These are phyloP conservation scores for Astrothelium subdiscretum DNA, from an alignment of 495 filamentous ascomycete genomes.

Conservation along the genomic window DNA sequence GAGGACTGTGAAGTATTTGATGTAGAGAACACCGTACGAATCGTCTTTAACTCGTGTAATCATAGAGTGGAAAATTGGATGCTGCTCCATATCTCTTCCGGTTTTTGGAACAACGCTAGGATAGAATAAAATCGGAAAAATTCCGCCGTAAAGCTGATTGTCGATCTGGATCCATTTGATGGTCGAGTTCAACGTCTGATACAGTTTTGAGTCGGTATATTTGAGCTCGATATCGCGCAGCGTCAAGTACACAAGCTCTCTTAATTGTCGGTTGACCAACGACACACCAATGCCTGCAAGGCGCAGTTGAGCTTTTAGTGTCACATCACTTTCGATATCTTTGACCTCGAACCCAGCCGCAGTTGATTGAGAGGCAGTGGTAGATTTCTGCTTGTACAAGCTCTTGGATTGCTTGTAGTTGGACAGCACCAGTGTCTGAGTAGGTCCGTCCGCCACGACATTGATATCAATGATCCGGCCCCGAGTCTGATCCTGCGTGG, in stretches of 20 bases:
- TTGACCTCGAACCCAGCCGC: slow-evolving; percentile 83
- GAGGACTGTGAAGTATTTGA: slow-evolving; percentile 91
- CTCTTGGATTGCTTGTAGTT: slow-evolving; percentile 92
- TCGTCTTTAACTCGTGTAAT: slow-evolving; percentile 94
- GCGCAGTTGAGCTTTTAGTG: slow-evolving; percentile 75
- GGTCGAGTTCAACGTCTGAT: slow-evolving; percentile 77
- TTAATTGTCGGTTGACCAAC: slow-evolving; percentile 81
- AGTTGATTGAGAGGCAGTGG: slow-evolving; percentile 43
- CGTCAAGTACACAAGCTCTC: slow-evolving; percentile 87
- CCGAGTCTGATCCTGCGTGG: slow-evolving; percentile 41
- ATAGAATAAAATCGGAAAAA: slow-evolving; percentile 95
- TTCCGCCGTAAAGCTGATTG: slow-evolving; percentile 95
- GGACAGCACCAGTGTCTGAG: slow-evolving; percentile 85
- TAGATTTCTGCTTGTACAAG: slow-evolving; percentile 74
- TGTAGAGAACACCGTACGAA: slow-evolving; percentile 93
- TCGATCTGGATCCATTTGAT: slow-evolving; percentile 99
- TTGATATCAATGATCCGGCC: slow-evolving; percentile 91
- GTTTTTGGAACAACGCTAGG: slow-evolving; percentile 98
- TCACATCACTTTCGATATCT: slow-evolving; percentile 71
- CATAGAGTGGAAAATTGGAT: slow-evolving; percentile 86
- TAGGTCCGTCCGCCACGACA: slow-evolving; percentile 86
- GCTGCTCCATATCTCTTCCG: slow-evolving; percentile 90
- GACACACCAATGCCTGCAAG: slow-evolving; percentile 89
- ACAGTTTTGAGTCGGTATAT: slow-evolving; percentile 80
- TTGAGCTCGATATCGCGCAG: slow-evolving; percentile 87